Conservation (phyloP, 208 protist species). For the Wallacemonas sp. region DNA sequence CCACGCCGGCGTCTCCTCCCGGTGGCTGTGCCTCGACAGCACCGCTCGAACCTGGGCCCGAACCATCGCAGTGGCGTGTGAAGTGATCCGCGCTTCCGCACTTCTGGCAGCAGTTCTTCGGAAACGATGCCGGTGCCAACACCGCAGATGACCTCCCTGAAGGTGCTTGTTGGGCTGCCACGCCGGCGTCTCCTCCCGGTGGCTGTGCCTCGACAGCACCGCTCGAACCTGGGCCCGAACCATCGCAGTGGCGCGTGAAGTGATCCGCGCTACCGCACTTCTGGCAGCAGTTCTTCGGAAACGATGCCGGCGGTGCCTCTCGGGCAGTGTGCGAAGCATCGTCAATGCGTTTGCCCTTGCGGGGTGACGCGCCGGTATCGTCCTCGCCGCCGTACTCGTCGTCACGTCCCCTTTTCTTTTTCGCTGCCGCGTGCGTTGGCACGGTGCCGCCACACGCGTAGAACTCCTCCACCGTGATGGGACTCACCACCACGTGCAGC, state of each 20-base stretch:
- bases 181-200: no score
- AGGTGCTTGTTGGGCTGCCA: no score
- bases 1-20: no score
- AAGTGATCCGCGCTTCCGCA: conserved; percentile 48
- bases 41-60: conserved; percentile 2
- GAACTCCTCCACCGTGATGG: conserved; percentile 56
- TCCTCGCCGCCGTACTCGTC: neutral
- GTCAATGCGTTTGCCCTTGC: conserved; percentile 6
- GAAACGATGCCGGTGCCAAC: conserved; percentile 12
- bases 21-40: no score
- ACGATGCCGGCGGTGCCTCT: conserved; percentile 3
- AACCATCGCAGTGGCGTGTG: conserved; percentile 41
- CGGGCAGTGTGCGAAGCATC: no score
- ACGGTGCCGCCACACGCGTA: conserved; percentile 55
- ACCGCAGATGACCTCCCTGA: no score
- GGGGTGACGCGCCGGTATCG: neutral
- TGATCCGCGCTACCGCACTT: conserved; percentile 42
- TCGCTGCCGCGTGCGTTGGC: conserved; percentile 29
- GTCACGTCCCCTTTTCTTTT: neutral
- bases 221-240: conserved; percentile 8
- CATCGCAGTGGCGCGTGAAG: conserved; percentile 50
- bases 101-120: conserved; percentile 46
- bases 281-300: conserved; percentile 47
- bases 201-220: neutral
- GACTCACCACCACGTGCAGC: conserved; percentile 52